Evolutionary conservation across 1,284 basidiomycete genomes (phyloP), one percentile per base, ranked within the genome.

Genomic region (Rhizoctonia solani): DNA sequence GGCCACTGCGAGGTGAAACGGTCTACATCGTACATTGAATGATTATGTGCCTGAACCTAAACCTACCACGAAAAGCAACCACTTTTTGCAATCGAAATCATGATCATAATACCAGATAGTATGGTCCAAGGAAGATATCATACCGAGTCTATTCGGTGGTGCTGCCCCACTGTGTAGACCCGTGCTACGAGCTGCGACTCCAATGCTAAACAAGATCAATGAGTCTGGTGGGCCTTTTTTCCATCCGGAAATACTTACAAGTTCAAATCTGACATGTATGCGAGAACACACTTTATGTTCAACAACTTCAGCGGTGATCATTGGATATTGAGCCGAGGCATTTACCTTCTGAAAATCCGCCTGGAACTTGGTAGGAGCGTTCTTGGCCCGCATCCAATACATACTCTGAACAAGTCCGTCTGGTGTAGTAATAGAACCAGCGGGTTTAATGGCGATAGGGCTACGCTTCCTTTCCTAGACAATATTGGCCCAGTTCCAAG

Each of bases 111-210:
- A 95, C 78, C 85, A 90, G 66, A 94, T 89, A 29, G 88, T 83
- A 77, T 96, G 93, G 77, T 95, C 93, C 46, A 95, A 79, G 0
- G 89, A 89, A 13, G 90, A 90, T 70, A 83, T 82, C 92, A 95
- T 94, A 27, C 84, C 82, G 23, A 89, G 75, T 4, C 81, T 79
- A 16, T 82, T 76, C 4, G 83, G 81, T 0, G 83, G 85, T 65
- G 79, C 77, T 41, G 78, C 77, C 59, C 74, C 78, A 44, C 79
- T 76, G 70, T 83, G 83, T n/a, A 94, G 79, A 0, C 88, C 87
- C 47, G 90, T 79, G 2, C 85, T 83, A n/a, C 82, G 83, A 0
- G 83, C 77, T 1, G 87, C 89, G 0, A 84, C 84, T 8, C 82
- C 79, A 68, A 95, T 87, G 72, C 91, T 92, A 63, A 27, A 70